These are phyloP conservation scores for Chrysoporthe deuterocubensis DNA, from an alignment of 2,329 filamentous ascomycete genomes.

Conservation along the genomic window DNA sequence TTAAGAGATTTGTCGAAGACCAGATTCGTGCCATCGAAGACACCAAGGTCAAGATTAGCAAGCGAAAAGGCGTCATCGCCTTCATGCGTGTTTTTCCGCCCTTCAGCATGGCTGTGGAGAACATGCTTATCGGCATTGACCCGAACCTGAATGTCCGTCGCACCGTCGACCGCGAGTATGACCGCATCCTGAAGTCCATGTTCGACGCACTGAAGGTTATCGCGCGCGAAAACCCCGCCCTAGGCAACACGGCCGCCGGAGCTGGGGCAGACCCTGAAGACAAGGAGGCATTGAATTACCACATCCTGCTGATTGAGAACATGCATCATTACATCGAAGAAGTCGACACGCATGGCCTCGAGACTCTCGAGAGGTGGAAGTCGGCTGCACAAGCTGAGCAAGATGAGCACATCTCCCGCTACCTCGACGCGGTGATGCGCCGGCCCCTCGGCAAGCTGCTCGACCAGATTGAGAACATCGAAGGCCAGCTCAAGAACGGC, in stretches of 20 bases:
- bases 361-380: constrained; percentile 82
- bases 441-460: constrained; percentile 87
- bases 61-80: constrained; percentile 92
- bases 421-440: constrained; percentile 85
- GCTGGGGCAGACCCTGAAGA: constrained; percentile 69
- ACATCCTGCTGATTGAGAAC: constrained; percentile 96
- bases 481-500: constrained; percentile 68
- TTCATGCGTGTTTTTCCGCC: constrained; percentile 93
- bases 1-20: constrained; percentile 89
- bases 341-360: constrained; percentile 73
- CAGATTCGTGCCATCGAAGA: constrained; percentile 96
- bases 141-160: constrained; percentile 67
- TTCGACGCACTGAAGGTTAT: constrained; percentile 97
- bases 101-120: constrained; percentile 83
- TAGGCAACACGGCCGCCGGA: constrained; percentile 41
- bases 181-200: constrained; percentile 90
- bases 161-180: constrained; percentile 85
- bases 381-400: constrained; percentile 78
- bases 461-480: constrained; percentile 89
- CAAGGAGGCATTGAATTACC: constrained; percentile 95
- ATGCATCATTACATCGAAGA: constrained; percentile 98
- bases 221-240: constrained; percentile 69
- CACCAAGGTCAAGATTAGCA: constrained; percentile 98
- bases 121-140: constrained; percentile 70
- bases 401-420: constrained; percentile 83